A percentile compares a stretch with the other conserved stretches of the same genome.
phyloP scores from a whole-genome alignment of 371 early-diverging fungal species.

The Actinomortierella ambigua region DNA sequence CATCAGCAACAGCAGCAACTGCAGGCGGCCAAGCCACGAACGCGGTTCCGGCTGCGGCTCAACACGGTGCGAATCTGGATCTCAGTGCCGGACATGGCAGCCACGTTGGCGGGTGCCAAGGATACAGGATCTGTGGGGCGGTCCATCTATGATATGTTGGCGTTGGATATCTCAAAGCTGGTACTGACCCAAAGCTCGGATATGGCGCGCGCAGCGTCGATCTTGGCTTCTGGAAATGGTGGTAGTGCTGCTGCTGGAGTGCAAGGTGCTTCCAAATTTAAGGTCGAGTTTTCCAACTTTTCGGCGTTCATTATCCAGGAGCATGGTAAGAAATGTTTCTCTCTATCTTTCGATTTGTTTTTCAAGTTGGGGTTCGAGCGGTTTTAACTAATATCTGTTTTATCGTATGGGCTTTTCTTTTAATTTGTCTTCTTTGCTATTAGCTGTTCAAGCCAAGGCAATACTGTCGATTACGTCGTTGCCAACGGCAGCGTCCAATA shows the following conservation, averaged over 20 bases:
- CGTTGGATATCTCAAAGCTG: conserved; percentile 32
- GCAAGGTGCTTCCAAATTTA: conserved; percentile 7
- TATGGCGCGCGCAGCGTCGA: neutral
- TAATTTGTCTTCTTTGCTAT: too few species aligned
- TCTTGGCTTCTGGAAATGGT: too few species aligned
- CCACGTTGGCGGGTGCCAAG: conserved; percentile 8
- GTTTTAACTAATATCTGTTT: too few species aligned
- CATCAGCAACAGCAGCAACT: too few species aligned
- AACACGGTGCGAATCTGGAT: conserved; percentile 41
- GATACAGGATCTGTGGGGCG: conserved; percentile 36
- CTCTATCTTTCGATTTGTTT: too few species aligned
- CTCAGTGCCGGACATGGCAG: conserved; percentile 38
- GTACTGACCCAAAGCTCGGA: conserved; percentile 19
- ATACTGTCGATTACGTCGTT: conserved; percentile 21
- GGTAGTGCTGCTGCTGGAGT: too few species aligned
- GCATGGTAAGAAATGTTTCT: conserved; percentile 14
- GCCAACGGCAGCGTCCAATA: conserved; percentile 9
- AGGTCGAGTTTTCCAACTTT: conserved; percentile 28
- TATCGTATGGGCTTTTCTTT: too few species aligned
- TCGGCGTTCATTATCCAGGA: conserved; percentile 36
- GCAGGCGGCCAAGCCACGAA: conserved; percentile 8
- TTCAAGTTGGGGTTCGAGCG: too few species aligned
- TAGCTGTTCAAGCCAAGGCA: conserved; percentile 13
- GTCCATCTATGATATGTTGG: conserved; percentile 34
- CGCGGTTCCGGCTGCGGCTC: conserved; percentile 30